These are phyloP conservation scores for Pythium dissotocum DNA, from an alignment of 352 stramenopile species.

Conservation along the genomic window DNA sequence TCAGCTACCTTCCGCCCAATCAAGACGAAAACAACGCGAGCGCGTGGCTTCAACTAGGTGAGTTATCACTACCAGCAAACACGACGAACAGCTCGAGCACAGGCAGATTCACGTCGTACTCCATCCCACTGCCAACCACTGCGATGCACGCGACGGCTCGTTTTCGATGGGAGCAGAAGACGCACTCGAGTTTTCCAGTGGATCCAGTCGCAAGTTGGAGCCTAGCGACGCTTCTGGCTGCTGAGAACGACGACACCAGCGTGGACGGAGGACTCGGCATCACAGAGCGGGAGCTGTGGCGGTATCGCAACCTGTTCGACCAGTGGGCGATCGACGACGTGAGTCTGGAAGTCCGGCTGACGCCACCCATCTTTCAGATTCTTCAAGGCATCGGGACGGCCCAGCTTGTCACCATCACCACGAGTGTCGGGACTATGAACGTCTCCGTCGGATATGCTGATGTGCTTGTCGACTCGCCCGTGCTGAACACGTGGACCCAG, in stretches of 20 bases:
- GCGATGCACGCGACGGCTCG: conserved; percentile 49
- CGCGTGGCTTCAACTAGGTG: conserved; percentile 42
- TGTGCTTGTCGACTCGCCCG: conserved; percentile 42
- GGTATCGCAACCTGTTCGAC: conserved; percentile 71
- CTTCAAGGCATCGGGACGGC: conserved; percentile 2
- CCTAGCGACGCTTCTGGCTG: conserved; percentile 25
- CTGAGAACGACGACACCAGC: conserved; percentile 48
- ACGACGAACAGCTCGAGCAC: not conserved
- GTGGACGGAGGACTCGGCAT: conserved; percentile 36
- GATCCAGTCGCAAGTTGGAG: conserved; percentile 36
- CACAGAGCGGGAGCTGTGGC: conserved; percentile 51
- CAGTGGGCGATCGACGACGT: conserved; percentile 75
- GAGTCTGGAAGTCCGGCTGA: conserved; percentile 51
- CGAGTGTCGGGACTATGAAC: conserved; percentile 3
- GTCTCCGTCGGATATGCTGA: conserved; percentile 26
- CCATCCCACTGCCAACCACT: conserved; percentile 36
- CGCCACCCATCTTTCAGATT: conserved; percentile 38
- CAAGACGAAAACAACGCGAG: conserved; percentile 39
- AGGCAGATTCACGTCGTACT: conserved; percentile 18
- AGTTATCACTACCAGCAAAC: conserved; percentile 31
- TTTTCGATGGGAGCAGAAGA: conserved; percentile 69
- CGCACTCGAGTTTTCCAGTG: conserved; percentile 67
- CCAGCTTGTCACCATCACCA: not conserved
- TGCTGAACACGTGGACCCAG: conserved; percentile 50
- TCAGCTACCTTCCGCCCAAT: conserved; percentile 45